Percentiles rank a stretch among this genome's conserved stretches.
Conservation (phyloP, 495 filamentous ascomycete genomes). For the Chaetomidium leptoderma region DNA sequence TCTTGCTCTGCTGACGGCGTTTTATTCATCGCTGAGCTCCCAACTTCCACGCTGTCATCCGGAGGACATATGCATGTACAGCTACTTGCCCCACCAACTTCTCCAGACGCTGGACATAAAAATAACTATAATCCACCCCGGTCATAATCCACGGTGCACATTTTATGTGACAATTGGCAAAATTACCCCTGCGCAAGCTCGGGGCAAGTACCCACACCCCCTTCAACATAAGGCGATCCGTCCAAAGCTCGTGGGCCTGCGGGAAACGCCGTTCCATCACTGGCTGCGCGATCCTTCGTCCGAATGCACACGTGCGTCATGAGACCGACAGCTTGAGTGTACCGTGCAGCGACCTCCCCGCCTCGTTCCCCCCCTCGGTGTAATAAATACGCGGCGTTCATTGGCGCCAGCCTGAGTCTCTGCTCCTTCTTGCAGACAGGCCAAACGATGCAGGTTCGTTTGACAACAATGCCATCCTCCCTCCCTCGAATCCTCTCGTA, state of each 20-base stretch:
- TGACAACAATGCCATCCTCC: background rate
- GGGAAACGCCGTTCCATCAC: slow-evolving; percentile 18
- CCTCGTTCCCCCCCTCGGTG: background rate
- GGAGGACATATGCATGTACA: slow-evolving; percentile 1
- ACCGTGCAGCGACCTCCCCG: slow-evolving; percentile 16
- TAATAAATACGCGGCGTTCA: slow-evolving; percentile 1
- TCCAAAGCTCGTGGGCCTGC: slow-evolving; percentile 8
- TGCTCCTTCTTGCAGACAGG: slow-evolving; percentile 11
- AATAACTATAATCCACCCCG: background rate
- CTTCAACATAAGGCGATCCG: slow-evolving; percentile 4
- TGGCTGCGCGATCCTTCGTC: slow-evolving; percentile 10
- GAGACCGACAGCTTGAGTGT: slow-evolving; percentile 20
- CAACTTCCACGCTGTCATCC: slow-evolving; percentile 37
- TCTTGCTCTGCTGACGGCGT: slow-evolving; percentile 5
- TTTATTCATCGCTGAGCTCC: slow-evolving; percentile 6
- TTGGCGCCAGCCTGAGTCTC: slow-evolving; percentile 8
- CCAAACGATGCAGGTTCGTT: slow-evolving; percentile 24
- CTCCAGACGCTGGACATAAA: slow-evolving; percentile 4
- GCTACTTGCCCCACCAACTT: slow-evolving; percentile 8
- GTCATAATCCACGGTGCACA: background rate
- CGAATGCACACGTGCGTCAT: slow-evolving; percentile 24
- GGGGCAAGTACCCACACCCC: slow-evolving; percentile 10
- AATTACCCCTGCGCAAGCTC: background rate
- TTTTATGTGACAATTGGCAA: slow-evolving; percentile 4
- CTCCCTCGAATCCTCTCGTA: background rate